Conservation (phyloP, 2,329 filamentous ascomycete genomes). For the Diaporthe citrichinensis region DNA sequence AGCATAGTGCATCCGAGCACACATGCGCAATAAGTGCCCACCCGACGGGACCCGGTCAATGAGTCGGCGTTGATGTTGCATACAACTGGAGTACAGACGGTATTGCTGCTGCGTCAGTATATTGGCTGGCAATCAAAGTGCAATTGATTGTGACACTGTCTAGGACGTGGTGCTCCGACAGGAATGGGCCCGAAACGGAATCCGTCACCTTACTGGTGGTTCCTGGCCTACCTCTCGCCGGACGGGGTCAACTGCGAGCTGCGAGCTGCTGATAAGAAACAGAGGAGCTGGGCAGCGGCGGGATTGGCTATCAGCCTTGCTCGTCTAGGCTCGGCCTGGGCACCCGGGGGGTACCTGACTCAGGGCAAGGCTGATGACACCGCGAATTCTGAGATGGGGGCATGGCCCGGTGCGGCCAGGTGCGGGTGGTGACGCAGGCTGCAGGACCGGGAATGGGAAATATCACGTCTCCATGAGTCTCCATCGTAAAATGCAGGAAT, state of each 20-base stretch:
- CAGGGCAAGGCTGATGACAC: constrained; percentile 33
- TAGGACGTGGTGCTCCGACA: constrained; percentile 10
- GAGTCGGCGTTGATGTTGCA: neutral
- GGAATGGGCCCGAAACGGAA: constrained; percentile 24
- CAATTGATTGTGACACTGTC: constrained; percentile 12
- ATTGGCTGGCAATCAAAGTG: constrained; percentile 22
- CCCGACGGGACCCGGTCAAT: neutral
- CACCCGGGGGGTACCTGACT: constrained; percentile 9
- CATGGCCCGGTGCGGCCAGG: constrained; percentile 6
- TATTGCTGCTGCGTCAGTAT: constrained; percentile 7
- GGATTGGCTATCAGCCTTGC: constrained; percentile 29
- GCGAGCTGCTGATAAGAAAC: constrained; percentile 10
- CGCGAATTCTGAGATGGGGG: constrained; percentile 11
- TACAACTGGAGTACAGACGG: neutral
- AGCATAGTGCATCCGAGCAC: neutral
- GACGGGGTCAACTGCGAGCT: neutral
- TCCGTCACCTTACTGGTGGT: neutral
- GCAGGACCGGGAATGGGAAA: constrained; percentile 21
- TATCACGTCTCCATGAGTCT: constrained; percentile 13
- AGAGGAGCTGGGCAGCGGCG: neutral
- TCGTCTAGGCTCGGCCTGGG: constrained; percentile 13
- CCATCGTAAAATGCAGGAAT: constrained; percentile 4
- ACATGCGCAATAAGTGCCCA: constrained; percentile 8
- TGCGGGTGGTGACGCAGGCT: constrained; percentile 2
- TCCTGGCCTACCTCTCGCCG: neutral